Base-by-base conservation (phyloP, 2,329 filamentous ascomycete species). In the Arachnomyces sp. region DNA sequence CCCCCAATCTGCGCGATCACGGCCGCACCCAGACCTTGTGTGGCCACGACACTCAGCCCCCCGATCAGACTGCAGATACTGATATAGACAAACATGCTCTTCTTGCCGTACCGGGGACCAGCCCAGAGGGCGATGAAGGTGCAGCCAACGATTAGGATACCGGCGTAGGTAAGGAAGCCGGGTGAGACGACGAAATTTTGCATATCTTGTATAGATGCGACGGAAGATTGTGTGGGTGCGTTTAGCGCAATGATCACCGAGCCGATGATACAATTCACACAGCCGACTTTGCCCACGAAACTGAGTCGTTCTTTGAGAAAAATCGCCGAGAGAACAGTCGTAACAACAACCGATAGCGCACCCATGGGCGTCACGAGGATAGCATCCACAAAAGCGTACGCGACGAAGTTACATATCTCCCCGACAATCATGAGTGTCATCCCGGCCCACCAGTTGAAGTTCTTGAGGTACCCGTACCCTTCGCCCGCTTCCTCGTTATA, bases 401-500 rank as follows among this genome's bases (percentile, higher is more conserved):
- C 92, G 59, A 90, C 86, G 60, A 96, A 94, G 66, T 98, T 98
- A 76, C 87, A 94, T 42, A 94, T 78, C 64, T 98, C 92, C 51
- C 92, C 92, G 32, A 96, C 55, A 52, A 96, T 94, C 92, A 98
- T 96, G 43, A 96, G 73, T 0, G 71, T 88, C 92, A 98, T 96
- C 52, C 92, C 92, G 1, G 70, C 64, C 92, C 92, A 98, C 92
- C 92, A 98, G 70, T 77, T 94, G 14, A 72, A 72, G 56, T 96
- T 96, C 68, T 94, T 94, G 53, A 98, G 77, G 61, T 96, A 98
- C 46, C 90, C 89, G 61, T 96, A 96, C 42, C 92, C 92, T 64
- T 96, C 90, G 44, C 92, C 92, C 0, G 92, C 89, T 49, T 85
- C 86, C 65, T 96, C 88, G 46, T 94, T 84, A 70, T 96, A 96